Base-by-base conservation (phyloP, 2,329 filamentous ascomycete species). In the Colletotrichum liriopes region DNA sequence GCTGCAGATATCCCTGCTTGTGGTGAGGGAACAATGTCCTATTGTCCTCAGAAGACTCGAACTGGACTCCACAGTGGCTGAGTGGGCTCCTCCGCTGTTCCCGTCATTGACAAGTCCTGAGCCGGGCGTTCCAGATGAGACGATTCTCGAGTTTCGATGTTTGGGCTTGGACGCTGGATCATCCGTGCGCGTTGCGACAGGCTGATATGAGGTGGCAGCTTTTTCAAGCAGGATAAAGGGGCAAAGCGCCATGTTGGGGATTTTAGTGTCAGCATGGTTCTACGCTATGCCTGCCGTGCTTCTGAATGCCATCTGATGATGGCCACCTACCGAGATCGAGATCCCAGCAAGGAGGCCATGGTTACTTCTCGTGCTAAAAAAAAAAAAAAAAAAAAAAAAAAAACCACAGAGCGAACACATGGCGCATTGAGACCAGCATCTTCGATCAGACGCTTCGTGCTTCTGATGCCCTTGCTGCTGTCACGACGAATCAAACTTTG, bases 121-220 rank as follows among this genome's bases (percentile, higher is more conserved):
- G 23, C 47, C 61, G 39, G n/a, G 49, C 1, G 49, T 32, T 32
- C 49, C 37, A 32, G 26, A 26, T 45, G 23, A 32, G 39, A 54
- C 29, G 39, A 11, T 51, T 56, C 20, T 35, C 41, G 23, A 39
- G 11, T 35, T 60, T 32, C 20, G 26, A 6, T 56, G 26, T 37
- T 51, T 52, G 39, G 23, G 12, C 29, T 35, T 45, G 35, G 55
- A 58, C 43, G 12, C 45, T 47, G 55, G 45, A 39, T 39, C 59
- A 54, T 64, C 70, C 59, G 65, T 72, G 70, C 70, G 59, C 60
- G 47, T n/a, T 29, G 20, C 18, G 41, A 23, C 41, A 41, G 23
- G 55, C 47, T 29, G 43, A 41, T 39, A 61, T 51, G 52, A 43
- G 29, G 51, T 29, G 65, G 37, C 14, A 49, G 39, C n/a, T 37